Base-by-base conservation (phyloP, 345 rosid species). In the Eucalyptus sideroxylon region DNA sequence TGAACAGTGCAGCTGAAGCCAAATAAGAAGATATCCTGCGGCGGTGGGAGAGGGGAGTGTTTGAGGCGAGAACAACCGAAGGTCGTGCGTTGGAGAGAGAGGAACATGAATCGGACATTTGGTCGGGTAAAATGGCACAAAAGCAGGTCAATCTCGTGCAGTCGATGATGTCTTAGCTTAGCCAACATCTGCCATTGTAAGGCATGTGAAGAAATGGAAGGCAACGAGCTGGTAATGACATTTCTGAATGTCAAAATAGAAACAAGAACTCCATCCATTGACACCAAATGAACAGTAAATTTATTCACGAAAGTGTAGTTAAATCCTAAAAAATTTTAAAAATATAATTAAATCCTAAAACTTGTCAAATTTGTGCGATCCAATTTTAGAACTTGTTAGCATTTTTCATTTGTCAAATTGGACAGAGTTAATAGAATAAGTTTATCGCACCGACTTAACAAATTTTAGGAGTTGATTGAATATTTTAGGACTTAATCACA, bases 41-140 rank as follows among this genome's bases (percentile, higher is more conserved):
- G 67, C 5, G 62, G 42, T 30, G 26, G 30, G 49, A 31, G 77
- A 51, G 89, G 89, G 89, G 65, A 72, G 59, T 34, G 47, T 26
- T 60, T 80, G 17, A 80, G 82, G 86, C 45, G 90, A 87, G 90
- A 88, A 88, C 86, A 34, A 9, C 8, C 89, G 87, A 88, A 88
- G 47, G 88, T 87, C 89, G n/a, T 81, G 26, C 34, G 86, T 80
- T 86, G 86, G 23, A 89, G 83, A 88, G 42, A 3, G 17, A 49
- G 30, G 47, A 88, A 24, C 88, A 72, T 87, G 26, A 34, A 34
- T 69, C 21, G 44, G 81, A 40, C 81, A 69, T 69, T 34, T 17
- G 44, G 44, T 34, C 44, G 81, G 44, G 81, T 3, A 9, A 67
- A 53, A 34, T 17, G 81, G 44, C 81, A 17, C 44, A 40, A 5